These are phyloP conservation scores for Chlamydomonas schloesseri DNA, from an alignment of 139 green algal species.

Conservation along the genomic window DNA sequence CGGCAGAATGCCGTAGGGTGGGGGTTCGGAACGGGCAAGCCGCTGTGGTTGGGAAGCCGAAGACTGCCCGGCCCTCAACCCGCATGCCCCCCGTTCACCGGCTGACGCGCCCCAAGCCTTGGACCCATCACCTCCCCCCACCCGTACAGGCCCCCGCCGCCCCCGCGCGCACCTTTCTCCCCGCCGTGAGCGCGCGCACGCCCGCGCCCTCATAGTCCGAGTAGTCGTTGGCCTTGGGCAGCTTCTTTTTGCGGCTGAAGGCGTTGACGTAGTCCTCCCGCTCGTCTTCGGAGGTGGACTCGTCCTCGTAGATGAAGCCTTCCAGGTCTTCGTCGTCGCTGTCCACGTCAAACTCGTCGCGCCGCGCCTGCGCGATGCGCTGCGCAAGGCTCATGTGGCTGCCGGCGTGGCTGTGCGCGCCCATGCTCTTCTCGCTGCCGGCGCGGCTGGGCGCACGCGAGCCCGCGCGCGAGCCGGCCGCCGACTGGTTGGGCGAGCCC, in stretches of 20 bases:
- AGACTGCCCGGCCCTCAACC: too few species aligned
- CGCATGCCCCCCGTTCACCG: too few species aligned
- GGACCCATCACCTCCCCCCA: not conserved
- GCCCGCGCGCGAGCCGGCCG: not conserved
- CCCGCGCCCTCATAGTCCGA: conserved; percentile 14
- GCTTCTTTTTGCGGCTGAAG: conserved; percentile 17
- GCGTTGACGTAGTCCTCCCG: conserved; percentile 43
- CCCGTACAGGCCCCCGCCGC: not conserved
- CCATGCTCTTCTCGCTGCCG: not conserved
- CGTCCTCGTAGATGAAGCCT: conserved; percentile 46
- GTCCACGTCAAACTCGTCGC: conserved; percentile 34
- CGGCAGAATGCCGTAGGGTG: not conserved
- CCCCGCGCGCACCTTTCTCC: not conserved
- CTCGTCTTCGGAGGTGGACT: conserved; percentile 37
- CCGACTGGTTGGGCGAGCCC: not conserved
- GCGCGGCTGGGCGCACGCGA: not conserved
- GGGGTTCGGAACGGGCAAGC: not conserved
- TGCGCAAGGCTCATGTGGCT: not conserved
- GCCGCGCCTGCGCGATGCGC: not conserved
- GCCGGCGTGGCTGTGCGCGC: not conserved
- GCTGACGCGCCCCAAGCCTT: too few species aligned
- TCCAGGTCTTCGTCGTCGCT: conserved; percentile 35
- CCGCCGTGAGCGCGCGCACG: not conserved
- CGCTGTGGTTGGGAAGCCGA: not conserved
- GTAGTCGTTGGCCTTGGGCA: not conserved